A percentile compares a stretch with the other conserved stretches of the same genome.
Conservation (phyloP, 306 rosid genomes). For the Quercus dentata region DNA sequence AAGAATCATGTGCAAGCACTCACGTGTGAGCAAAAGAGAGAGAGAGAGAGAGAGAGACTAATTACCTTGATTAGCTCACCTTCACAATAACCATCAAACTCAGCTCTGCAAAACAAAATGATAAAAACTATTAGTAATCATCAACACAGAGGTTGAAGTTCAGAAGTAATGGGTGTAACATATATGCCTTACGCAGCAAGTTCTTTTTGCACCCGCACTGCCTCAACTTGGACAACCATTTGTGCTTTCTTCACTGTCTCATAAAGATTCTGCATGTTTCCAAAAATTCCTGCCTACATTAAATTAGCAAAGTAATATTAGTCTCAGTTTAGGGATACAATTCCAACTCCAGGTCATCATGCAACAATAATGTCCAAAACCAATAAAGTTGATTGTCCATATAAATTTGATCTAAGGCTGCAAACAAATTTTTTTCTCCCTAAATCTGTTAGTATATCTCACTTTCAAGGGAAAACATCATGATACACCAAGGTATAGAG, state of each 20-base stretch:
- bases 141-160: not conserved
- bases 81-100: constrained; percentile 85
- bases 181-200: constrained; percentile 61
- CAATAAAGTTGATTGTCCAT: not conserved
- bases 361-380: not conserved
- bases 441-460: not conserved
- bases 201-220: constrained; percentile 83
- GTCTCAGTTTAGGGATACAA: not conserved
- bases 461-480: not conserved
- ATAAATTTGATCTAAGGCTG: not conserved
- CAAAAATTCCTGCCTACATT: constrained; percentile 67
- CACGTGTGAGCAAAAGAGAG: not conserved
- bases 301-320: constrained; percentile 20
- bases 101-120: constrained; percentile 55
- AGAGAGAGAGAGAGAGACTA: not conserved
- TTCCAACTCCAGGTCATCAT: not conserved
- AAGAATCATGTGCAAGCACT: not conserved
- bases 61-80: constrained; percentile 76
- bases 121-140: constrained; percentile 12
- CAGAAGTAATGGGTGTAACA: constrained; percentile 11
- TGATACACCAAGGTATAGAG: not conserved
- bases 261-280: constrained; percentile 77
- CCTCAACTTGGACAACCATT: constrained; percentile 85
- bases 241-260: constrained; percentile 87
- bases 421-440: not conserved